A percentile compares a stretch with the other conserved stretches of the same genome.
Evolutionary conservation across 805 yeast species (phyloP).

Genomic region (Candida adriatica): DNA sequence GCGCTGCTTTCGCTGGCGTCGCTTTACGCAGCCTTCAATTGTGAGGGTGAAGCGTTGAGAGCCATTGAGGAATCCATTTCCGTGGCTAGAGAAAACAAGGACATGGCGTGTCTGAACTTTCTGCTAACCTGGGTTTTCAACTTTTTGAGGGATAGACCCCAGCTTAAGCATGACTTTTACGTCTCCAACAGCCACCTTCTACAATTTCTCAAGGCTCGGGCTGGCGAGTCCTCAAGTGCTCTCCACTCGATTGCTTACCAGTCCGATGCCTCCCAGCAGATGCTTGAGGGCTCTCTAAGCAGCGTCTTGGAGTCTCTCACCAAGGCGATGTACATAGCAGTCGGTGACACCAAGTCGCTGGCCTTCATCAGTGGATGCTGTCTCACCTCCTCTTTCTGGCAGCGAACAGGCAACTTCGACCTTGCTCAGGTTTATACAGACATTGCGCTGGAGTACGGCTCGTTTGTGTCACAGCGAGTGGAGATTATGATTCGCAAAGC

Average conservation of each 20-base stretch:
- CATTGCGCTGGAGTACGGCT: conserved; percentile 36
- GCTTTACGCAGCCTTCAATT: conserved; percentile 62
- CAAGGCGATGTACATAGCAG: conserved; percentile 48
- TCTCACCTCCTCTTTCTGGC: conserved; percentile 42
- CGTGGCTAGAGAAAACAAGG: conserved; percentile 82
- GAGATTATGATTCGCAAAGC: conserved; percentile 35
- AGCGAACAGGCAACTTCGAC: conserved; percentile 40
- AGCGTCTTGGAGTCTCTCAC: conserved; percentile 47
- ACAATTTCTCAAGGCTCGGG: conserved; percentile 37
- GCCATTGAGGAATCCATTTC: conserved; percentile 83
- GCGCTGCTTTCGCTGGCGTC: conserved; percentile 69
- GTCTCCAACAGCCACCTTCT: conserved; percentile 60
- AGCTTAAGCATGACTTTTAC: conserved; percentile 41
- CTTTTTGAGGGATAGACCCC: conserved; percentile 63
- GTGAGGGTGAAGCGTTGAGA: conserved; percentile 53
- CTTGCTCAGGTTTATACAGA: conserved; percentile 42
- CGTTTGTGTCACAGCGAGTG: conserved; percentile 31
- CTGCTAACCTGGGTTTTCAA: conserved; percentile 69
- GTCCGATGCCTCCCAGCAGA: conserved; percentile 50
- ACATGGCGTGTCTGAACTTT: conserved; percentile 62
- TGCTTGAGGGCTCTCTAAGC: conserved; percentile 43
- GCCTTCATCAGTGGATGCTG: conserved; percentile 40
- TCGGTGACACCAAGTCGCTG: conserved; percentile 30
- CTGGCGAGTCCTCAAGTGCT: conserved; percentile 23
- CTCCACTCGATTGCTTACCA: conserved; percentile 55